Evolutionary conservation across 805 yeast genomes (phyloP), one percentile per base, ranked within the genome.

Genomic region (Kluyveromyces siamensis): DNA sequence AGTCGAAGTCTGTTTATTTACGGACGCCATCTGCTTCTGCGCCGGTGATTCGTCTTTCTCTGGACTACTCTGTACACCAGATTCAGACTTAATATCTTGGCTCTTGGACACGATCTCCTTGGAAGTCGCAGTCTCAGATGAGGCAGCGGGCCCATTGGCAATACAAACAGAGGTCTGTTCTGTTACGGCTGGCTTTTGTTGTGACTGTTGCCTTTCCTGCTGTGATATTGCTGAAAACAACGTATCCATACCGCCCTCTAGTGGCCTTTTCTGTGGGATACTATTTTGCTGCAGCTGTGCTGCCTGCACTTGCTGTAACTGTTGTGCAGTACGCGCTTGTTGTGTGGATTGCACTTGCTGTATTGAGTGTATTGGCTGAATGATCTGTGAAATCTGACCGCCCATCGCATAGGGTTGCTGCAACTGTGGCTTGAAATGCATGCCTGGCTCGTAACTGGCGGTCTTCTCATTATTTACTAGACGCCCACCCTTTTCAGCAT

Each of bases 401-500:
- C 36, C 47, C 36, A 49, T 47, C 45, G 35, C 35, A 30, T 11
- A 30, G 11, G 35, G 46, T 37, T 36, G 36, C 35, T 41, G 53
- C 27, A 45, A 49, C 39, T 50, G 53, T 17, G 27, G 41, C 18
- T 47, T 41, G 25, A 21, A 21, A n/a, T 41, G 44, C 4, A 8
- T 19, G 7, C 37, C 37, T 27, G 19, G 33, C 35, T 41, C 44
- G 9, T 41, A 25, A 21, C 42, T 27, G 3, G n/a, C 19, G 3
- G 11, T 3, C 25, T 41, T 14, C 37, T 27, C 27, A 25, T 25
- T 25, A 13, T 27, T 41, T 14, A 41, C 14, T 18, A 33, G 44
- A 41, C 67, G 68, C 46, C 62, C 62, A 19, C 56, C 53, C 41
- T 56, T 62, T 47, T 63, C 67, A 17, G 55, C 57, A 25, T 59